These are phyloP conservation scores for Kodamaea kaohsiungensis DNA, from an alignment of 805 yeast genomes.

Conservation along the genomic window DNA sequence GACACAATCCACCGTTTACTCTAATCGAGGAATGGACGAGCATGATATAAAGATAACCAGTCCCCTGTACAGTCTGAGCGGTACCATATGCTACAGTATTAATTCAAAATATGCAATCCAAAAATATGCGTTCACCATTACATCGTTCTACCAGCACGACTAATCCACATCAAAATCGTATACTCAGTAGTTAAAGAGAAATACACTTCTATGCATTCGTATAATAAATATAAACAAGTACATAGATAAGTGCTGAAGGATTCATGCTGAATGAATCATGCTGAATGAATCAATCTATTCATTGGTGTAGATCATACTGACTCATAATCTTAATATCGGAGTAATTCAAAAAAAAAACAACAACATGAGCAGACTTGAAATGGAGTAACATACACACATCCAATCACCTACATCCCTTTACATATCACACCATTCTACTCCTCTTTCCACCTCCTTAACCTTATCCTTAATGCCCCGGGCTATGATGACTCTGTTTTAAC, in stretches of 20 bases:
- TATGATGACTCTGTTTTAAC: conserved; percentile 2
- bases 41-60: background rate
- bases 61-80: background rate
- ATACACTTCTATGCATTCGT: background rate
- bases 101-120: background rate
- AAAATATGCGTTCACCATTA: too few species aligned
- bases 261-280: too few species aligned
- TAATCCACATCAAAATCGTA: background rate
- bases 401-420: background rate
- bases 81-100: background rate
- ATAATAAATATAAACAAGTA: too few species aligned
- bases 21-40: background rate
- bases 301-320: too few species aligned
- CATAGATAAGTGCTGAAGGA: too few species aligned
- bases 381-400: background rate
- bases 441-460: background rate
- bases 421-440: background rate
- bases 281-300: too few species aligned
- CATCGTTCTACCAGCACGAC: too few species aligned
- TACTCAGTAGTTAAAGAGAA: background rate
- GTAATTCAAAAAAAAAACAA: too few species aligned
- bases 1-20: conserved; percentile 52
- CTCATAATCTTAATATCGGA: too few species aligned
- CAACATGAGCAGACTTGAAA: too few species aligned
- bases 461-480: background rate